These are phyloP conservation scores for Sphaerulina populicola DNA, from an alignment of 2,329 filamentous ascomycete species.

Conservation along the genomic window DNA sequence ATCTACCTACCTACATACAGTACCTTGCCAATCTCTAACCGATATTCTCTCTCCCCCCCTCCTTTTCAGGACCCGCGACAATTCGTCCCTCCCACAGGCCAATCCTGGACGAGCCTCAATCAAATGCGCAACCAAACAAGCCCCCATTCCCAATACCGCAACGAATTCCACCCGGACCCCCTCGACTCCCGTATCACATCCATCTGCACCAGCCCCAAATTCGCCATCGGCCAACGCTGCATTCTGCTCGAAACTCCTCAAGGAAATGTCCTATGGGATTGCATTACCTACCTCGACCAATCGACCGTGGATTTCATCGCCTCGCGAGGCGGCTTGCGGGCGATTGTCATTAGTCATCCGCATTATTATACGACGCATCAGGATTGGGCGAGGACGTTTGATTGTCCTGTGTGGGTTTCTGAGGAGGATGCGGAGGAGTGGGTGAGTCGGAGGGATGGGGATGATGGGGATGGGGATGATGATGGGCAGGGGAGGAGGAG, in stretches of 20 bases:
- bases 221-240: conserved; percentile 68
- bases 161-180: conserved; percentile 41
- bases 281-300: conserved; percentile 60
- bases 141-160: too few species aligned
- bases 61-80: conserved; percentile 51
- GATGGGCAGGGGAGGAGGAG: too few species aligned
- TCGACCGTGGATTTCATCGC: conserved; percentile 54
- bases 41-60: too few species aligned
- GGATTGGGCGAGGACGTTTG: conserved; percentile 62
- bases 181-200: conserved; percentile 41
- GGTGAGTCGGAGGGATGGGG: conserved; percentile 45
- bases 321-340: conserved; percentile 55
- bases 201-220: conserved; percentile 39
- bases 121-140: conserved; percentile 18
- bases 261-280: conserved; percentile 75
- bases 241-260: conserved; percentile 56
- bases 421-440: conserved; percentile 56
- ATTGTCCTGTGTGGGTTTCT: conserved; percentile 61
- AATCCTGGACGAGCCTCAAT: conserved; percentile 56
- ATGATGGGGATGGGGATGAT: too few species aligned
- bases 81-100: conserved; percentile 56
- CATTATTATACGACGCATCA: conserved; percentile 74
- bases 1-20: not conserved
- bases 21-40: too few species aligned
- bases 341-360: conserved; percentile 59